Base-by-base conservation (phyloP, 2,329 filamentous ascomycete species). In the Exophiala aquamarina region DNA sequence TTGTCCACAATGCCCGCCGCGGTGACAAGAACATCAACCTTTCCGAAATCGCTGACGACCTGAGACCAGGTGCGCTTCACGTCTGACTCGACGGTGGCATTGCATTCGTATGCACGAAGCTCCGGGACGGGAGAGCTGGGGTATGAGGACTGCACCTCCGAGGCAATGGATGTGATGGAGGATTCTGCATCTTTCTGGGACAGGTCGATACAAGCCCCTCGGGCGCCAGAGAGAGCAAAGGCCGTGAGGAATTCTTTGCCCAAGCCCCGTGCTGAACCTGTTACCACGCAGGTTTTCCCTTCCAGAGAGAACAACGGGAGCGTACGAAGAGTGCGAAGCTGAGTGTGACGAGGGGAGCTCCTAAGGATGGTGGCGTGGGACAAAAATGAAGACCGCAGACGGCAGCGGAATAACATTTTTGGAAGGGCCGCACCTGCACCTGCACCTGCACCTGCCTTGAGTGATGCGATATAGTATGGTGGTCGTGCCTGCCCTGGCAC, bases 1-100 rank as follows among this genome's bases (percentile, higher is more conserved):
- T 68, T 65, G 19, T 63, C 63, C 11, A 67, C 63, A 20, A 71
- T 69, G 0, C 69, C 69, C 0, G 69, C 68, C 18, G 68, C 67
- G 1, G 68, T 70, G 14, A 71, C 65, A 9, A 71, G 59, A 6
- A 70, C 61, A 47, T 70, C 68, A 11, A 71, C 58, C 32, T 62
- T 57, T 3, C 68, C 63, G 40, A 67, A 65, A 28, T 68, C 63
- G 11, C 55, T 41, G 7, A 61, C 59, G 23, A 67, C 61, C 20
- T 61, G 51, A n/a, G 55, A 54, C 57, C 64, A 67, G 11, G 65
- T 67, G 10, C 60, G 55, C 37, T 66, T 59, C 3, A 71, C 68
- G 33, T 65, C 59, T 43, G 59, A 50, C 45, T 70, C 68, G 14
- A 63, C 61, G 8, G 63, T 63, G 15, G 68, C 66, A 50, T 71